A percentile compares a stretch with the other conserved stretches of the same genome.
phyloP scores from a whole-genome alignment of 176 grass and related monocot species.

The Tillandsia leiboldiana region DNA sequence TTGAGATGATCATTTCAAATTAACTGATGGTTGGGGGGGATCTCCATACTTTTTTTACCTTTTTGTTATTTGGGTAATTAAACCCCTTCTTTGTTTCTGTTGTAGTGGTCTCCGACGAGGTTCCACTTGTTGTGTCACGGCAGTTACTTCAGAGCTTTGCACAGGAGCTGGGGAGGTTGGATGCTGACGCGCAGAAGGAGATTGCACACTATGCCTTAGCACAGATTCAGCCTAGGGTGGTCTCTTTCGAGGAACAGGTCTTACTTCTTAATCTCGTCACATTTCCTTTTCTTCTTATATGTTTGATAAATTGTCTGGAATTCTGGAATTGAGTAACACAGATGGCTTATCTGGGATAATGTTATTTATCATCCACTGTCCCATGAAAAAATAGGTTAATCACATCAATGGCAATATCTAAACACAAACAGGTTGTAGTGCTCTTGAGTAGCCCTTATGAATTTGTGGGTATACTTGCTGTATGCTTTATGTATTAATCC shows the following conservation, averaged over 20 bases:
- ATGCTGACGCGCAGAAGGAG: slow-evolving; percentile 80
- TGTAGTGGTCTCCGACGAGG: slow-evolving; percentile 89
- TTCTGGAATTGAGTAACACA: too few relatives aligned
- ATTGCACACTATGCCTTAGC: slow-evolving; percentile 81
- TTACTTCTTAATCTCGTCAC: neutral
- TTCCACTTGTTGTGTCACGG: slow-evolving; percentile 92
- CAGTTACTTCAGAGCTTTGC: slow-evolving; percentile 92
- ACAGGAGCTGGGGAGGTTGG: slow-evolving; percentile 78
- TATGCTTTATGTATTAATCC: too few relatives aligned
- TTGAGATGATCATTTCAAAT: too few relatives aligned
- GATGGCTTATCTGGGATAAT: too few relatives aligned
- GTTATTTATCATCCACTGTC: too few relatives aligned
- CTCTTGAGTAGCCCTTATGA: too few relatives aligned
- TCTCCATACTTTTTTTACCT: neutral
- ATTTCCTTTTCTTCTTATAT: too few relatives aligned
- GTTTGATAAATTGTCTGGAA: too few relatives aligned
- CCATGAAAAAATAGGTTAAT: too few relatives aligned
- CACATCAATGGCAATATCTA: neutral
- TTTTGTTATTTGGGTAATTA: neutral
- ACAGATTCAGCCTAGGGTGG: slow-evolving; percentile 93
- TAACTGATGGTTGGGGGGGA: too few relatives aligned
- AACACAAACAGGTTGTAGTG: neutral
- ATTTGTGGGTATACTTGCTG: too few relatives aligned
- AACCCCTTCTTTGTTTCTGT: neutral
- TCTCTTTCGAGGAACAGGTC: slow-evolving; percentile 99